Percentiles rank a stretch among this genome's conserved stretches.
Conservation (phyloP, 257 asterid genomes). For the Gynochthodes officinalis region DNA sequence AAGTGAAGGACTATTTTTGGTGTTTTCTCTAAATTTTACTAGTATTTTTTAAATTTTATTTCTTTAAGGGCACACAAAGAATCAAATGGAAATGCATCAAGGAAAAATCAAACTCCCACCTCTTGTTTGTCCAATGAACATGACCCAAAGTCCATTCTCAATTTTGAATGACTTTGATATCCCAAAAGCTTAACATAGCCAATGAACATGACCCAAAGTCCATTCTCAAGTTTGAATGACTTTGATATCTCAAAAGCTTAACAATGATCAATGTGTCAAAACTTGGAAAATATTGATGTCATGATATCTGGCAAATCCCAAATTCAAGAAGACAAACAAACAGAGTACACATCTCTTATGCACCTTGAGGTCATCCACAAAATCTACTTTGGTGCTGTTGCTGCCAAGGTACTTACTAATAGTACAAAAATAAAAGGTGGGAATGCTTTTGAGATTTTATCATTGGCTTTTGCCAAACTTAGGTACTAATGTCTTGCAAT, state of each 20-base stretch:
- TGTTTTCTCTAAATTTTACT: too few species aligned
- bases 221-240: background rate
- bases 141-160: too few species aligned
- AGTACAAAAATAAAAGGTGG: background rate
- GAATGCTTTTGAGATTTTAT: background rate
- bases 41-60: too few species aligned
- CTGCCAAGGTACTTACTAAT: slow-evolving; percentile 2
- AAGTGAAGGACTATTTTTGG: too few species aligned
- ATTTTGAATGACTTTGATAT: too few species aligned
- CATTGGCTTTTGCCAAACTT: slow-evolving; percentile 37
- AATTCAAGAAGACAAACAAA: background rate
- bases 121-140: too few species aligned
- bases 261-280: background rate
- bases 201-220: too few species aligned
- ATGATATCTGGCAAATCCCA: background rate
- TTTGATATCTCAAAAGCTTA: background rate
- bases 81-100: too few species aligned
- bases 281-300: background rate
- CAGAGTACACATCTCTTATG: background rate
- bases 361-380: slow-evolving; percentile 24
- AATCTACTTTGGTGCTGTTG: slow-evolving; percentile 1
- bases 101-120: too few species aligned
- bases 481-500: slow-evolving; percentile 16
- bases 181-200: too few species aligned
- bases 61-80: too few species aligned